Base-by-base conservation (phyloP, 2,329 filamentous ascomycete genomes). In the Zasmidium cellare region DNA sequence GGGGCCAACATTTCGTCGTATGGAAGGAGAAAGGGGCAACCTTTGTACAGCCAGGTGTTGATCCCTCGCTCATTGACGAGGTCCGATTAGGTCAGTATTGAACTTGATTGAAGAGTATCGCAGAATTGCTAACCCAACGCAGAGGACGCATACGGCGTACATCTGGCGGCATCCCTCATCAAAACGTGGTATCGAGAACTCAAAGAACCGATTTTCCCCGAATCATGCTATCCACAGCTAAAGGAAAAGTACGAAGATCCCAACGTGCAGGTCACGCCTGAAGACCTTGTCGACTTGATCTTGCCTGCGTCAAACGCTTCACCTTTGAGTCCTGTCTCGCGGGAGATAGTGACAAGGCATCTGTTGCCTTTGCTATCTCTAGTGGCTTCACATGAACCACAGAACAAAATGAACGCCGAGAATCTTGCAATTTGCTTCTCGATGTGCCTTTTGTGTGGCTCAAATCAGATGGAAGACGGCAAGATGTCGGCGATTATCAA, bases 151-250 rank as follows among this genome's bases (percentile, higher is more conserved):
- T 84, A 83, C 65, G 78, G 79, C 1, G 79, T 82, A 1, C 80
- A 80, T 62, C 75, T 80, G 57, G 81, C 81, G 2, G 80, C 81
- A 9, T 79, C 76, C 6, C 64, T 84, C 46, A 79, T 84, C 70
- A 84, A 84, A 67, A 69, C 77, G 9, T 84, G 82, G 80, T 84
- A 84, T 60, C 73, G 81, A 23, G 78, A 80, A 44, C 70, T 84
- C 9, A 76, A 77, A 20, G 74, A 80, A 53, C 81, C 82, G 2
- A 74, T 84, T 53, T 79, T 84, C 56, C 79, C 80, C 0, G 73
- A 75, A 25, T 74, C 75, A 7, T 76, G 74, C 51, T 84, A 84
- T 61, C 66, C 73, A n/a, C 74, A 76, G 16, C 60, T 83, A 38
- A 75, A 76, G 56, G 72, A 74, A 41, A 67, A 75, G 14, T 81